Conservation (phyloP, 139 green algal genomes). For the Volvox reticuliferus region DNA sequence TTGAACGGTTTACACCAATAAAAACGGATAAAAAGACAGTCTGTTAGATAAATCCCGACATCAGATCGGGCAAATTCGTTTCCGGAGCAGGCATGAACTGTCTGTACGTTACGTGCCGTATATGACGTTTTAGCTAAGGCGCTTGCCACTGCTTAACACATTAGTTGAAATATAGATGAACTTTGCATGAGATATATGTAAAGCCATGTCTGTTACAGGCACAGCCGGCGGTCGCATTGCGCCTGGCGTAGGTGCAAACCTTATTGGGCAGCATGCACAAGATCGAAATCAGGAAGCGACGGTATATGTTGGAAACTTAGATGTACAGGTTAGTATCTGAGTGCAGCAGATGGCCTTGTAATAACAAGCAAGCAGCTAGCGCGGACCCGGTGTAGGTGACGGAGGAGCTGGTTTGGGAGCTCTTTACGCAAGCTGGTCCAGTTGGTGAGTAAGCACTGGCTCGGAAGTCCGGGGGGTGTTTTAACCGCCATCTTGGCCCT, state of each 20-base stretch:
- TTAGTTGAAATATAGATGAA: too few species aligned
- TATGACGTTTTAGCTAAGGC: too few species aligned
- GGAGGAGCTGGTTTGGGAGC: slow-evolving; percentile 98
- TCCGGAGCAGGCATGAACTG: too few species aligned
- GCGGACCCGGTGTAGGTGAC: slow-evolving; percentile 73
- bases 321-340: slow-evolving; percentile 72
- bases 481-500: neutral
- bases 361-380: neutral
- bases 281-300: slow-evolving; percentile 96
- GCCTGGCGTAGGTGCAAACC: slow-evolving; percentile 90
- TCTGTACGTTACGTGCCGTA: too few species aligned
- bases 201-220: slow-evolving; percentile 45
- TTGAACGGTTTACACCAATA: too few species aligned
- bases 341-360: neutral
- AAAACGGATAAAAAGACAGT: too few species aligned
- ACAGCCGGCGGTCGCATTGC: slow-evolving; percentile 91
- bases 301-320: slow-evolving; percentile 96
- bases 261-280: slow-evolving; percentile 93
- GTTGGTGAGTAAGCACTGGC: slow-evolving; percentile 75
- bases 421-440: slow-evolving; percentile 96
- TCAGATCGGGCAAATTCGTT: too few species aligned
- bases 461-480: neutral
- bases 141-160: too few species aligned
- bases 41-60: too few species aligned
- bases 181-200: neutral